Conservation (phyloP, 768 basidiomycete genomes). For the Gautieria morchelliformis region DNA sequence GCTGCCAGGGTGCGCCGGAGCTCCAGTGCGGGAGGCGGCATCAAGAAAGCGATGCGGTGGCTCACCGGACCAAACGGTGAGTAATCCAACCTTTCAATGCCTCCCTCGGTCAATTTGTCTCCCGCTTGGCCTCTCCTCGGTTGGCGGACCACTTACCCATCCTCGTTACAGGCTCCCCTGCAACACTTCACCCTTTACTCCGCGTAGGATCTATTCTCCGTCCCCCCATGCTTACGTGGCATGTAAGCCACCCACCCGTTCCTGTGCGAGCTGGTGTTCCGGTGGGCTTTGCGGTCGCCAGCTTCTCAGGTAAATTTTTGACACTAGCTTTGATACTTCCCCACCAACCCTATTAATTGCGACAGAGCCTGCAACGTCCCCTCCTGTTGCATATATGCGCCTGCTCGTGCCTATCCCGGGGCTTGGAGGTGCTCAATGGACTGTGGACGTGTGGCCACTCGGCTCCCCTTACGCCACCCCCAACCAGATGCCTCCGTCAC, state of each 20-base stretch:
- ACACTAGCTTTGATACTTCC: neutral
- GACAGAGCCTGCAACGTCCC: constrained; percentile 1
- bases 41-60: constrained; percentile 4
- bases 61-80: neutral
- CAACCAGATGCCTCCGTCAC: neutral
- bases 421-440: neutral
- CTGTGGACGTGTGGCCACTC: neutral
- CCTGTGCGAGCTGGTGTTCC: neutral
- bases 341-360: neutral
- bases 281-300: neutral
- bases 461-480: neutral
- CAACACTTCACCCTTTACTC: constrained; percentile 1
- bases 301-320: neutral
- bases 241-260: neutral
- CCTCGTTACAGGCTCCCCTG: neutral
- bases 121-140: no score
- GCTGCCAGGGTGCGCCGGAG: neutral
- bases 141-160: no score
- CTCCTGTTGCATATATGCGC: neutral
- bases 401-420: neutral
- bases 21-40: neutral
- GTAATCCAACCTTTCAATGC: neutral
- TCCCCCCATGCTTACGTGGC: neutral
- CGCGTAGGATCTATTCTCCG: neutral
- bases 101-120: neutral